Evolutionary conservation across 225 moss, liverwort and hornwort species (phyloP).

Genomic region (Takakia lepidozioides): DNA sequence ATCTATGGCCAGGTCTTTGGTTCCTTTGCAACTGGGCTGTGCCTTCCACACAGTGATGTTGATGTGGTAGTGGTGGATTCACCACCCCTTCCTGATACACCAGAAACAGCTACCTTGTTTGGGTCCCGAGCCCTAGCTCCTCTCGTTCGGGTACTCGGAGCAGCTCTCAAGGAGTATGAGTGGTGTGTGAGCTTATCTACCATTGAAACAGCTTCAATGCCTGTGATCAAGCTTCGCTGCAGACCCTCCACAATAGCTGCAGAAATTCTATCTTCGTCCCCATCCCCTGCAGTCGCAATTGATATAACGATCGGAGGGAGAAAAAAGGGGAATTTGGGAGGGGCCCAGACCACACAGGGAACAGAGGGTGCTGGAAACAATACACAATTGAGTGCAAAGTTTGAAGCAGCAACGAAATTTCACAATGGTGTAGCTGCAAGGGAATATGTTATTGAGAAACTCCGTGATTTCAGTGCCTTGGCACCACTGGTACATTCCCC

Average conservation of each 20-base stretch:
- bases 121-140: constrained; percentile 70
- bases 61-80: constrained; percentile 94
- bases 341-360: constrained; percentile 12
- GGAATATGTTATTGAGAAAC: constrained; percentile 84
- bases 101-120: constrained; percentile 37
- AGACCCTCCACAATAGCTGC: constrained; percentile 25
- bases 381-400: constrained; percentile 38
- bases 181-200: constrained; percentile 79
- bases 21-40: constrained; percentile 90
- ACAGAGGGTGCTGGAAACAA: constrained; percentile 24
- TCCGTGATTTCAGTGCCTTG: constrained; percentile 72
- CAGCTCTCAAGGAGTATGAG: constrained; percentile 53
- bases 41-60: constrained; percentile 91
- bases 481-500: constrained; percentile 99
- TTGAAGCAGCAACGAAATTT: constrained; percentile 70
- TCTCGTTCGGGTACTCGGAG: constrained; percentile 58
- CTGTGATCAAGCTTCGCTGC: constrained; percentile 96
- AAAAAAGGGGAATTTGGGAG: constrained; percentile 49
- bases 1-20: constrained; percentile 74
- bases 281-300: constrained; percentile 58
- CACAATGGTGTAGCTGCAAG: constrained; percentile 94
- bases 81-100: constrained; percentile 60
- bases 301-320: constrained; percentile 94
- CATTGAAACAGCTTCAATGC: constrained; percentile 91
- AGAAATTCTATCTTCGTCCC: constrained; percentile 8